phyloP scores from a whole-genome alignment of 768 basidiomycete species.

The Crepidotus variabilis region DNA sequence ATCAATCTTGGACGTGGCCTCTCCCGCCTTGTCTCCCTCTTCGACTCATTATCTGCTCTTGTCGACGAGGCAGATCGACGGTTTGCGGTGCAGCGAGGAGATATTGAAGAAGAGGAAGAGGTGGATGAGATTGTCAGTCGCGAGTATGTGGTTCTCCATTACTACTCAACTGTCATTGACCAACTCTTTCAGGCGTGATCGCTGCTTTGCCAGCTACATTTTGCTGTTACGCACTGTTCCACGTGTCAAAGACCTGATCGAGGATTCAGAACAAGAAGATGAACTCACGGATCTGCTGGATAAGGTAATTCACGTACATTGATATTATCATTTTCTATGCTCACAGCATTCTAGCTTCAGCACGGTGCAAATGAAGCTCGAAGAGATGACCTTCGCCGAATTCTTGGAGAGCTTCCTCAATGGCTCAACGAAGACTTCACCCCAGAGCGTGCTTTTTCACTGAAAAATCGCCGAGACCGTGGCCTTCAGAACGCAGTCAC shows the following conservation, averaged over 20 bases:
- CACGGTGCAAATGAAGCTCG: background rate
- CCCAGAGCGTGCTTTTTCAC: background rate
- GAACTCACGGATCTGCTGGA: background rate
- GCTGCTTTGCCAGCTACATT: background rate
- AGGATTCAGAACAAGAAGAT: background rate
- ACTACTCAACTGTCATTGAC: background rate
- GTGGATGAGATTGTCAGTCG: background rate
- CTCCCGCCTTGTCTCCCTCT: background rate
- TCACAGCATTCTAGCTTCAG: conserved; percentile 1
- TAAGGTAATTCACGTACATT: background rate
- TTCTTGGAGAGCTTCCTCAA: background rate
- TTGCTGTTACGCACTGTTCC: conserved; percentile 1
- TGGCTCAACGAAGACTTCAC: conserved; percentile 4
- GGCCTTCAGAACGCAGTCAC: background rate
- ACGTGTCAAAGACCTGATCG: background rate
- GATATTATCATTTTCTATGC: background rate
- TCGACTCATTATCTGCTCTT: background rate
- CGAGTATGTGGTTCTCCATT: background rate
- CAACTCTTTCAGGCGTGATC: background rate
- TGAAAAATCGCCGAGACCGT: background rate
- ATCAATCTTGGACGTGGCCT: conserved; percentile 1
- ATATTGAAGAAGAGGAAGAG: background rate
- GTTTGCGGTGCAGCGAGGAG: background rate
- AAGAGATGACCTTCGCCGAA: conserved; percentile 3
- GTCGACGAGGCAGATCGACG: conserved; percentile 1